Evolutionary conservation across 116 monocot species (phyloP).

Genomic region (Phalaenopsis hybrid): DNA sequence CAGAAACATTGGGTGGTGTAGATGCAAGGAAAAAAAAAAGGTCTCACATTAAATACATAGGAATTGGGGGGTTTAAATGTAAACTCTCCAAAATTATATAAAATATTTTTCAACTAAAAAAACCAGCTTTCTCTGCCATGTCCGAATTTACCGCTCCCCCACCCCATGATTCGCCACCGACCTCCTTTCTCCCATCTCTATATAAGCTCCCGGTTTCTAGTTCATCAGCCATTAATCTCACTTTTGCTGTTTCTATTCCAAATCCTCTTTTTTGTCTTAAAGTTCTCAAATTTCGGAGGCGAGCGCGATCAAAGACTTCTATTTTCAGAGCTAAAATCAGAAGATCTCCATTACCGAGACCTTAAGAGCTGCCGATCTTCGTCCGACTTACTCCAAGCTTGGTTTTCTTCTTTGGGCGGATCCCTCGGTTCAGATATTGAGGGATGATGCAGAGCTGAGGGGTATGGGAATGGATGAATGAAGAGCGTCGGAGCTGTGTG

Average conservation of each 20-base stretch:
- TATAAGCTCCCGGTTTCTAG: not conserved
- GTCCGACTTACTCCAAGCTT: not conserved
- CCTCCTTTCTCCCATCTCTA: not conserved
- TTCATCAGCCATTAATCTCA: not conserved
- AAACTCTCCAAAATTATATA: too few species aligned
- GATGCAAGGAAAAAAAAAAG: too few species aligned
- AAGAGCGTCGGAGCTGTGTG: constrained; percentile 35
- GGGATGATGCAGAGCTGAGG: not conserved
- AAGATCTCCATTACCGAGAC: not conserved
- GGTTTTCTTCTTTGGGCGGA: not conserved
- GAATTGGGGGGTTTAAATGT: too few species aligned
- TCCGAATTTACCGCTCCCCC: not conserved
- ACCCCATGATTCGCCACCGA: not conserved
- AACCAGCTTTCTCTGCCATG: not conserved
- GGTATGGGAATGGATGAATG: constrained; percentile 27
- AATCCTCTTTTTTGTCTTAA: too few species aligned
- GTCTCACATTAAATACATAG: too few species aligned
- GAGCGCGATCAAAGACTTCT: not conserved
- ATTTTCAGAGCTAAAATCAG: not conserved
- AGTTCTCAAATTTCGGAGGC: not conserved
- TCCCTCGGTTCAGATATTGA: not conserved
- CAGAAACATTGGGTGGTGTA: too few species aligned
- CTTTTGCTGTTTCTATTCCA: not conserved
- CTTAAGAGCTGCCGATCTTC: not conserved
- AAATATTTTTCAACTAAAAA: too few species aligned